Percentiles rank a stretch among this genome's conserved stretches.
Evolutionary conservation across 768 basidiomycete species (phyloP).

Genomic region (Tricholoma sp.): DNA sequence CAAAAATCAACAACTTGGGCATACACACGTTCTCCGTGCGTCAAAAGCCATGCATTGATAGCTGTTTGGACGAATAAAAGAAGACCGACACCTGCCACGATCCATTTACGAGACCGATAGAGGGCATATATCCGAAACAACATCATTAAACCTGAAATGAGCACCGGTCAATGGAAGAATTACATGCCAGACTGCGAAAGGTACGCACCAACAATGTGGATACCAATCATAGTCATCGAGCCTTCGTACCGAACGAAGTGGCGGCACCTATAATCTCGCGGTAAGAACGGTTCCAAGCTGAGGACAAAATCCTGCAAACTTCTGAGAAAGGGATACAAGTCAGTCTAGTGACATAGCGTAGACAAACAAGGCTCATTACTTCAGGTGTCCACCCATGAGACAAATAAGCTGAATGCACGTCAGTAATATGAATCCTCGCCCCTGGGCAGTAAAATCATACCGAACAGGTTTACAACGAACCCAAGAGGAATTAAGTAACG

Average conservation of each 20-base stretch:
- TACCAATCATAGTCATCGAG: conserved; percentile 46
- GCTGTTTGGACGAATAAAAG: conserved; percentile 41
- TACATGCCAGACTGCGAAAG: neutral
- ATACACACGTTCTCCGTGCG: conserved; percentile 41
- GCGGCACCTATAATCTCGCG: conserved; percentile 27
- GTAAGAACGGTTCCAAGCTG: neutral
- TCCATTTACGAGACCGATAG: conserved; percentile 29
- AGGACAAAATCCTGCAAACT: neutral
- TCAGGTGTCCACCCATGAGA: conserved; percentile 35
- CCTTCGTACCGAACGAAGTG: conserved; percentile 50
- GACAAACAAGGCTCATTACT: conserved; percentile 20
- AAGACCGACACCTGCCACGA: conserved; percentile 23
- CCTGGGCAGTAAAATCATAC: conserved; percentile 16
- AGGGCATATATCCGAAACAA: conserved; percentile 43
- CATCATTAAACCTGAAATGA: conserved; percentile 45
- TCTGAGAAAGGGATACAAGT: neutral
- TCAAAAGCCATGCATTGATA: conserved; percentile 52
- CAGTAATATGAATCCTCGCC: neutral
- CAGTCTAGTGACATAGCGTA: neutral
- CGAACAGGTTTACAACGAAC: conserved; percentile 54
- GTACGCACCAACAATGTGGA: conserved; percentile 38
- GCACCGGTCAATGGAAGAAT: neutral
- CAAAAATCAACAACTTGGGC: neutral
- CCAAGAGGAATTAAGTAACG: conserved; percentile 60
- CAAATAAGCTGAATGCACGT: conserved; percentile 31